Percentiles rank a stretch among this genome's conserved stretches.
Conservation (phyloP, 23 red algal species). For the Gracilaria domingensis region DNA sequence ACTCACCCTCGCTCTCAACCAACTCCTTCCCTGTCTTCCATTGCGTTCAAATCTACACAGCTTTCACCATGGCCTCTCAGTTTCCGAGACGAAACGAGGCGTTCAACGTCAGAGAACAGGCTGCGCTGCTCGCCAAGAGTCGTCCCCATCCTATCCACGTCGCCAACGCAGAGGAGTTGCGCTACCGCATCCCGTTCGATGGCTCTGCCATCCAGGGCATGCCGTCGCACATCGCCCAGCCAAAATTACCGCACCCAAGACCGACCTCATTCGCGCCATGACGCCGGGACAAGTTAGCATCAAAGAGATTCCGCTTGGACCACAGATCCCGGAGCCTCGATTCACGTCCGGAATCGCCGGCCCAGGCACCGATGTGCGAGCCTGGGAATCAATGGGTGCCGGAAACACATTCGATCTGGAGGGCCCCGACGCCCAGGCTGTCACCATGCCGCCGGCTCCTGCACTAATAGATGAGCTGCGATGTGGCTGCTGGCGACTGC, state of each 20-base stretch:
- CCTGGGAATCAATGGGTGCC: conserved; percentile 73
- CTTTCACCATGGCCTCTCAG: too few species aligned
- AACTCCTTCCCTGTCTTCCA: too few species aligned
- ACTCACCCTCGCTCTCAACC: too few species aligned
- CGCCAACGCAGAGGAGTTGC: conserved; percentile 63
- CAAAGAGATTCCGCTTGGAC: conserved; percentile 48
- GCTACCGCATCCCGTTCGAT: conserved; percentile 34
- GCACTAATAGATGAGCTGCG: conserved; percentile 50
- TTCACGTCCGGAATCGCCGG: conserved; percentile 51
- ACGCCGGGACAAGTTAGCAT: conserved; percentile 40
- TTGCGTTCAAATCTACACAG: too few species aligned
- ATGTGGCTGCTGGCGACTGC: too few species aligned
- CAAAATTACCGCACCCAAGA: conserved; percentile 49
- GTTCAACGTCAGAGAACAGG: conserved; percentile 49
- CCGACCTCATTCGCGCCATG: conserved; percentile 65
- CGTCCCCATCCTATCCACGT: conserved; percentile 59
- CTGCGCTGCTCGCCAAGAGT: conserved; percentile 55
- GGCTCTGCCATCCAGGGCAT: conserved; percentile 8
- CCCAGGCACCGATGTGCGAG: conserved; percentile 41
- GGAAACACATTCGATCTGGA: conserved; percentile 54
- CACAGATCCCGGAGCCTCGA: conserved; percentile 26
- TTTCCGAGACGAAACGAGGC: neutral
- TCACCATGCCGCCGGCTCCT: conserved; percentile 75
- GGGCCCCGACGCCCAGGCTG: conserved; percentile 70
- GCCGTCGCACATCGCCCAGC: conserved; percentile 37